Evolutionary conservation across 2,329 filamentous ascomycete species (phyloP), one percentile per base, ranked within the genome.

Genomic region (Epichloe coenophiala): DNA sequence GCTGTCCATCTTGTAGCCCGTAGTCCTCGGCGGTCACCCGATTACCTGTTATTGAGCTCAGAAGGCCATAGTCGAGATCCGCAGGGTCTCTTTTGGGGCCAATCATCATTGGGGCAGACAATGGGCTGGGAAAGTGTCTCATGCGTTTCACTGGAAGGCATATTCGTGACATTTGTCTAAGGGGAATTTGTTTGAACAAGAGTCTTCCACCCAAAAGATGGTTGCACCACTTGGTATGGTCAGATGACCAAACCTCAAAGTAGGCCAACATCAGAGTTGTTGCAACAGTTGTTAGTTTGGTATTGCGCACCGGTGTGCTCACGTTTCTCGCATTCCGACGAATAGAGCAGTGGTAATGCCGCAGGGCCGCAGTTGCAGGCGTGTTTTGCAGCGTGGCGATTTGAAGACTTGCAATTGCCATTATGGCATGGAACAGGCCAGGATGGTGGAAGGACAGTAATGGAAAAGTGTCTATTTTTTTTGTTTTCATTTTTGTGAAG

Each of bases 211-310:
- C 93, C 45, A 87, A 80, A 38, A 97, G 72, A 67, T 97, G 93
- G 54, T 86, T 91, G 60, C 87, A 93, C 93, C 93, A 98, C 64
- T 95, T 95, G 50, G 85, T 82, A 60, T 97, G 91, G 57, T 98
- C 91, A 21, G 89, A 91, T 37, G 85, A 86, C 83, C 91, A 93
- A 17, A 96, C 87, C 64, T 97, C 93, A 60, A 95, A 97, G 64
- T 89, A 97, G 0, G 83, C 88, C 7, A 98, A 75, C 7, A 97
- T 71, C 37, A 96, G 72, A 0, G 88, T 89, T 2, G 90, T 89
- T 7, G 90, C 91, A n/a, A 97, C 71, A 0, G 89, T 96, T 1
- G 87, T 81, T 8, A 88, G 78, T 51, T 88, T 81, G 8, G 83
- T 81, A 49, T 89, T 80, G 58, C 82, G 81, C 44, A 73, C 75